Conservation (phyloP, 2,329 filamentous ascomycete species). For the Botrytis tulipae region DNA sequence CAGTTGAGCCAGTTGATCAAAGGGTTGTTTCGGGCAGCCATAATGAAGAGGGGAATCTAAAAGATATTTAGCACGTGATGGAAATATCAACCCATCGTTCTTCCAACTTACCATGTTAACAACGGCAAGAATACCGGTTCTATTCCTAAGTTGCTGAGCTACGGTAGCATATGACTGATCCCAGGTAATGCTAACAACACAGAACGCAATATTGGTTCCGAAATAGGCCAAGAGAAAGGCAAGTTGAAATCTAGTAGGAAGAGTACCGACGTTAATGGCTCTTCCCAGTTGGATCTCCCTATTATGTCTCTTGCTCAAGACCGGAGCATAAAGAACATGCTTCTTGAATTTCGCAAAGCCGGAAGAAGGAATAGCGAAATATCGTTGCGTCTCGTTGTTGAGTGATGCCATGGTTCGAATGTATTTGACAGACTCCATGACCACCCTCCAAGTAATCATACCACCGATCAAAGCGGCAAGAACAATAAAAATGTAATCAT, state of each 20-base stretch:
- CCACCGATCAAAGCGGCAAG: conserved; percentile 62
- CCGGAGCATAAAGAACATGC: conserved; percentile 66
- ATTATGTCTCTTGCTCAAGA: conserved; percentile 75
- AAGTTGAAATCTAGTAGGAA: conserved; percentile 77
- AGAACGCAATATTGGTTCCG: conserved; percentile 75
- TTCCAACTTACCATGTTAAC: conserved; percentile 65
- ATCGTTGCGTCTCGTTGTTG: conserved; percentile 75
- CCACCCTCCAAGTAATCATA: conserved; percentile 66
- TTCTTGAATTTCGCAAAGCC: conserved; percentile 62
- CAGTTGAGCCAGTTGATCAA: conserved; percentile 69
- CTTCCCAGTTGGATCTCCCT: conserved; percentile 66
- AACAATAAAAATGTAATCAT: conserved; percentile 60
- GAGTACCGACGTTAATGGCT: conserved; percentile 69
- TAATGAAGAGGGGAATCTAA: conserved; percentile 64
- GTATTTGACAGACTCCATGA: conserved; percentile 61
- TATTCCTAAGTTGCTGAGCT: conserved; percentile 58
- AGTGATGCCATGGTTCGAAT: conserved; percentile 73
- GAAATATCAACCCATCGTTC: not conserved
- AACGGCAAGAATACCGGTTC: conserved; percentile 66
- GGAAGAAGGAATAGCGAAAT: conserved; percentile 63
- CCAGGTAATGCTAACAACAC: conserved; percentile 64
- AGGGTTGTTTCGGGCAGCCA: conserved; percentile 76
- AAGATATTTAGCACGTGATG: conserved; percentile 15
- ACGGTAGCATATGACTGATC: conserved; percentile 46
- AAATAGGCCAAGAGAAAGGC: conserved; percentile 66